Percentiles rank a stretch among this genome's conserved stretches.
phyloP scores from a whole-genome alignment of 2,329 filamentous ascomycete species.

The Aspergillus sojae region DNA sequence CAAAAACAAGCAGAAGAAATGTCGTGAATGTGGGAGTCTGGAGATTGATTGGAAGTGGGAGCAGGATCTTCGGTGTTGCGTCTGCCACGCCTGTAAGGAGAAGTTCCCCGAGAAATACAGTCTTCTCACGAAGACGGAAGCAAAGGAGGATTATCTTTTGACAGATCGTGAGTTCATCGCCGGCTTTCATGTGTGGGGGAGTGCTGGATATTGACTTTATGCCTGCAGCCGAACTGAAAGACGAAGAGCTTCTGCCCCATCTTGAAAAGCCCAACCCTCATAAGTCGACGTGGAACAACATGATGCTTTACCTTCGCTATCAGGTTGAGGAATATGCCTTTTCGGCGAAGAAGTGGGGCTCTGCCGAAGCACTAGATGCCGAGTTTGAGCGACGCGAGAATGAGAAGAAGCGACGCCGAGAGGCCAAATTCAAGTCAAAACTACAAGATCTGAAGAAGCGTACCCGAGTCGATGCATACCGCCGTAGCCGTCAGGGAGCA shows the following conservation, averaged over 20 bases:
- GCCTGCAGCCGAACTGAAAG: slow-evolving; percentile 76
- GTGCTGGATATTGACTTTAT: slow-evolving; percentile 11
- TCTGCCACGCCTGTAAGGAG: slow-evolving; percentile 87
- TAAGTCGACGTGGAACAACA: slow-evolving; percentile 95
- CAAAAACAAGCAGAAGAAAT: slow-evolving; percentile 68
- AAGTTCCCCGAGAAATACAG: slow-evolving; percentile 90
- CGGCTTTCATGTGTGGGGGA: not conserved
- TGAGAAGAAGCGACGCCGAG: slow-evolving; percentile 82
- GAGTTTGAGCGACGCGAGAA: slow-evolving; percentile 80
- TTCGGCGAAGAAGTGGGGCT: slow-evolving; percentile 82
- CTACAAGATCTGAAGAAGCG: slow-evolving; percentile 88
- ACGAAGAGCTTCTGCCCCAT: slow-evolving; percentile 82
- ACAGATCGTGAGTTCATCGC: slow-evolving; percentile 73
- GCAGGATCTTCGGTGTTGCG: slow-evolving; percentile 72
- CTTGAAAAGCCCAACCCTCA: slow-evolving; percentile 90
- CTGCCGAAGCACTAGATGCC: slow-evolving; percentile 77
- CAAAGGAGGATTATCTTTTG: slow-evolving; percentile 88
- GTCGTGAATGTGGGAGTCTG: slow-evolving; percentile 76
- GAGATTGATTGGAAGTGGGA: slow-evolving; percentile 98
- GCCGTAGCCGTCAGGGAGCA: slow-evolving; percentile 63
- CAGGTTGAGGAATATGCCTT: slow-evolving; percentile 96
- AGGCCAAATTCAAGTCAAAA: slow-evolving; percentile 89
- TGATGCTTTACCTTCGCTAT: slow-evolving; percentile 94
- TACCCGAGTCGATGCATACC: slow-evolving; percentile 87
- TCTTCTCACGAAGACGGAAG: slow-evolving; percentile 94